These are phyloP conservation scores for Fusarium luffae DNA, from an alignment of 2,329 filamentous ascomycete genomes.

Conservation along the genomic window DNA sequence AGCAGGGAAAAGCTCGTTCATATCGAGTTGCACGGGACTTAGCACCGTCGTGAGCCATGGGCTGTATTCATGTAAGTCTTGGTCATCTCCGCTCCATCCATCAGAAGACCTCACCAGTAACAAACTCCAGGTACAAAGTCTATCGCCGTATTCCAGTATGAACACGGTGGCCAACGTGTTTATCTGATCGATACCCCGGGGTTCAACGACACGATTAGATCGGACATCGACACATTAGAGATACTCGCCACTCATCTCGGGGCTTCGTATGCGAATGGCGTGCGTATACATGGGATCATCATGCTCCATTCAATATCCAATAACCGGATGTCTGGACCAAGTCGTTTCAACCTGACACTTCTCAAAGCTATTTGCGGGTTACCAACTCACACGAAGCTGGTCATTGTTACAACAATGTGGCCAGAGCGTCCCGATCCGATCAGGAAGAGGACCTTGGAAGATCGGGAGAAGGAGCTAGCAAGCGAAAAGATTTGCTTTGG, in stretches of 20 bases:
- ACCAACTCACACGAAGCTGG: background rate
- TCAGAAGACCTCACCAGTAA: background rate
- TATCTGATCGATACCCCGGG: conserved; percentile 26
- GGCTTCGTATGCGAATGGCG: conserved; percentile 19
- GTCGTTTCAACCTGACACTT: background rate
- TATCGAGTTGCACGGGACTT: conserved; percentile 6
- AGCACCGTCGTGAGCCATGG: background rate
- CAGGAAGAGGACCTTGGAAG: background rate
- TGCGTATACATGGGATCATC: conserved; percentile 13
- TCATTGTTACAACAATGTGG: conserved; percentile 28
- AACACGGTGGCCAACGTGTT: background rate
- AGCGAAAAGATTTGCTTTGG: background rate
- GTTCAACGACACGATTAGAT: conserved; percentile 21
- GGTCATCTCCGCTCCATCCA: background rate
- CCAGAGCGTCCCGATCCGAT: background rate
- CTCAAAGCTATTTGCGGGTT: conserved; percentile 10
- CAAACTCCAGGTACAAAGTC: conserved; percentile 4
- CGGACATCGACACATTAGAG: conserved; percentile 17
- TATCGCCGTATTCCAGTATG: conserved; percentile 4
- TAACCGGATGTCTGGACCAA: conserved; percentile 23
- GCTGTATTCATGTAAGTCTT: conserved; percentile 13
- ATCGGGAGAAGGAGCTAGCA: conserved; percentile 10
- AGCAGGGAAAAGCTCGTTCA: conserved; percentile 20
- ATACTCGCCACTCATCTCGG: conserved; percentile 22
- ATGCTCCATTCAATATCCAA: conserved; percentile 18